Evolutionary conservation across 2,329 filamentous ascomycete genomes (phyloP), one percentile per base, ranked within the genome.

Genomic region (Epichloe coenophiala): DNA sequence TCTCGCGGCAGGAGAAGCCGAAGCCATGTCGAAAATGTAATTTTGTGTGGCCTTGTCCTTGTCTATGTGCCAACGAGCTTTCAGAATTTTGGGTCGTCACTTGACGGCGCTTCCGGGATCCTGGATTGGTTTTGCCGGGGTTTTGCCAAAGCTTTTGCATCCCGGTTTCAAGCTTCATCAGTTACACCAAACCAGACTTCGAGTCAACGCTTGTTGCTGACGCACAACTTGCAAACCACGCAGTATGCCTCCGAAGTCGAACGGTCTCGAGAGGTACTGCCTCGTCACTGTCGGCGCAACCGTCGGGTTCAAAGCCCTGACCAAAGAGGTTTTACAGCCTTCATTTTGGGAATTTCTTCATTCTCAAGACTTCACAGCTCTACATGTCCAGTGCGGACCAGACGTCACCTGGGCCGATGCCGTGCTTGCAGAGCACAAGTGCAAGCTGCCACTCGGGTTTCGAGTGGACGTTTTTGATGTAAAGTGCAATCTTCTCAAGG

Each of bases 281-380:
- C 86, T 98, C 57, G 84, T 96, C 50, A 97, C 93, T 0, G 85
- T 95, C 33, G 93, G 93, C 51, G 91, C 93, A 5, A 98, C 91
- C 0, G 89, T 90, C 15, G 79, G 84, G 19, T 98, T 98, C 67
- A 73, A 76, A 48, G 67, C 74, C 6, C 77, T 98, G 2, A 76
- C 95, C 51, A 68, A 75, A 42, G 78, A 83, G 35, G 77, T 84
- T 11, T 70, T 94, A 5, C 69, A 74, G 17, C 68, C 75, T 0
- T 58, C 65, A 0, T 90, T 93, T 61, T 72, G 94, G 54, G 57
- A 70, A 5, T 71, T 75, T 4, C 75, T 97, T 12, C 61, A 64
- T 11, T 60, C 68, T 2, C 65, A 76, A 11, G 74, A 75, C 43
- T 96, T 86, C 67, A 87, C 83, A 0, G 71, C 84, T 53, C 72